Evolutionary conservation across 352 stramenopile species (phyloP).

Genomic region (Aphanomyces invadans): DNA sequence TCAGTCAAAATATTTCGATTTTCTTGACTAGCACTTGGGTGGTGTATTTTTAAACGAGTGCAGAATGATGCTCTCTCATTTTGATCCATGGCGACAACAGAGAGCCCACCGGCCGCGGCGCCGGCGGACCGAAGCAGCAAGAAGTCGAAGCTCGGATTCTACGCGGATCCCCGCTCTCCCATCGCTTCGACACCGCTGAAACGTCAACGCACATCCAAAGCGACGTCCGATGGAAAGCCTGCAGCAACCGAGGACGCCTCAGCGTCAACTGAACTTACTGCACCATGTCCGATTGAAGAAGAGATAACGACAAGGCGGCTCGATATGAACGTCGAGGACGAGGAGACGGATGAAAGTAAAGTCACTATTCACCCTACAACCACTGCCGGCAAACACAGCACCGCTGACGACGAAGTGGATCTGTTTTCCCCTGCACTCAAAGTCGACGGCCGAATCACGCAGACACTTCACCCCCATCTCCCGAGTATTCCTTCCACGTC

Average conservation of each 20-base stretch:
- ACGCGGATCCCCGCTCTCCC: slow-evolving; percentile 67
- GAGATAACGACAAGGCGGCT: slow-evolving; percentile 5
- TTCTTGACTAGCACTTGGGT: too few species aligned
- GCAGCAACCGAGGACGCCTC: slow-evolving; percentile 6
- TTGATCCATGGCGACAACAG: neutral
- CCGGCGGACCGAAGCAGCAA: neutral
- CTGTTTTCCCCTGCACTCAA: slow-evolving; percentile 76
- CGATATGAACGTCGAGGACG: slow-evolving; percentile 4
- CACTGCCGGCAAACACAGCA: slow-evolving; percentile 23
- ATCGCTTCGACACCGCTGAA: slow-evolving; percentile 83
- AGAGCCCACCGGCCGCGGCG: neutral
- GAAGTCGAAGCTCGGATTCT: slow-evolving; percentile 31
- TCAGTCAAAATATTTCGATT: neutral
- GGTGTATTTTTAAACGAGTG: neutral
- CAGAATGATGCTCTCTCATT: neutral
- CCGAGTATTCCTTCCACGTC: neutral
- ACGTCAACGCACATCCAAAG: slow-evolving; percentile 35
- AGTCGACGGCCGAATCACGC: slow-evolving; percentile 19
- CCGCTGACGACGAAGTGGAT: slow-evolving; percentile 35
- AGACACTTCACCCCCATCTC: neutral
- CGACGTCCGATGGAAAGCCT: slow-evolving; percentile 32
- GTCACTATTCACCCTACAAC: slow-evolving; percentile 23
- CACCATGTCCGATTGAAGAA: neutral
- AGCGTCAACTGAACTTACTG: too few species aligned
- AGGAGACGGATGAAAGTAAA: slow-evolving; percentile 23